Conservation (phyloP, 2,329 filamentous ascomycete species). For the Pseudogymnoascus sp. region DNA sequence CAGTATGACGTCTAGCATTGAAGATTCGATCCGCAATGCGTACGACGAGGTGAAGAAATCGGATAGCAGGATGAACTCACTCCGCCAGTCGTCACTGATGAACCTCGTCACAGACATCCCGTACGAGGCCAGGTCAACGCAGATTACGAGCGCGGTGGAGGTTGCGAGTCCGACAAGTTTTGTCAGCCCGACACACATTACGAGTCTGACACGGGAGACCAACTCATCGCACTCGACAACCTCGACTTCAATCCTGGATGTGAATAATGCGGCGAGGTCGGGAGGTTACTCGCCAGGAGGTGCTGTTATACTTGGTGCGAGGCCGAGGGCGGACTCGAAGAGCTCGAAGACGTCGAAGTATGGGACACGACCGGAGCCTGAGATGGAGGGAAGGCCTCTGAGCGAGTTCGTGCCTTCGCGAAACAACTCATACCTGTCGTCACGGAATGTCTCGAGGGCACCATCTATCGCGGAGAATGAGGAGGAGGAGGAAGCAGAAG, state of each 20-base stretch:
- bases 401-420: slow-evolving; percentile 24
- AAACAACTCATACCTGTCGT: slow-evolving; percentile 11
- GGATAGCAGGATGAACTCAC: slow-evolving; percentile 58
- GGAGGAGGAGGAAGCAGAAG: slow-evolving; percentile 18
- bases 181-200: slow-evolving; percentile 29
- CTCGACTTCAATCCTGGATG: slow-evolving; percentile 55
- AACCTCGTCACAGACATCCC: slow-evolving; percentile 60
- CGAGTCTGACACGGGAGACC: slow-evolving; percentile 46
- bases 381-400: slow-evolving; percentile 27
- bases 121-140: slow-evolving; percentile 61
- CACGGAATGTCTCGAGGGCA: slow-evolving; percentile 17
- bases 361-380: slow-evolving; percentile 26
- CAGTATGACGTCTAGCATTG: slow-evolving; percentile 64
- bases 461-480: slow-evolving; percentile 23
- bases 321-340: neutral
- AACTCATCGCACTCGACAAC: neutral
- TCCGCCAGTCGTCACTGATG: slow-evolving; percentile 57
- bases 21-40: slow-evolving; percentile 66
- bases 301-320: neutral
- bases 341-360: slow-evolving; percentile 41
- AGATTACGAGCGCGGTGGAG: slow-evolving; percentile 28
- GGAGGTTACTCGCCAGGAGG: slow-evolving; percentile 63
- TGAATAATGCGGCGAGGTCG: slow-evolving; percentile 56
- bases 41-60: slow-evolving; percentile 62
- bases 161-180: slow-evolving; percentile 9